Conservation (phyloP, 257 asterid genomes). For the Solanum arcanum region DNA sequence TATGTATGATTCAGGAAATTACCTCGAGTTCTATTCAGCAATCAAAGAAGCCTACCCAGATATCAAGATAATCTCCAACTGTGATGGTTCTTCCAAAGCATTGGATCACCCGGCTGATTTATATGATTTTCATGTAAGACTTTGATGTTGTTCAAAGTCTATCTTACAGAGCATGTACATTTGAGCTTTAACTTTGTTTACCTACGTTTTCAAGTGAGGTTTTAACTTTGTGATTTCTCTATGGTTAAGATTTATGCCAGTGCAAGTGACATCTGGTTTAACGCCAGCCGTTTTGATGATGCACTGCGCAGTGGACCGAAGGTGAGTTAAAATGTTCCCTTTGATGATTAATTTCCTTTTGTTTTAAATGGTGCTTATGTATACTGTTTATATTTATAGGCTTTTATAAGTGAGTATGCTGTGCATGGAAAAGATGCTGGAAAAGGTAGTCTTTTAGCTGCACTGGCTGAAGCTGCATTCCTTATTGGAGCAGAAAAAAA, state of each 20-base stretch:
- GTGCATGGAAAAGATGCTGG: slow-evolving; percentile 68
- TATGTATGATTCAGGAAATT: slow-evolving; percentile 52
- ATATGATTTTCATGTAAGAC: slow-evolving; percentile 78
- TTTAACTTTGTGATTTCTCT: neutral
- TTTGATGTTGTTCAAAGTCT: neutral
- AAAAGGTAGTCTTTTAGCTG: slow-evolving; percentile 75
- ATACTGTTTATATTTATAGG: slow-evolving; percentile 25
- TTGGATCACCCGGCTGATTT: slow-evolving; percentile 88
- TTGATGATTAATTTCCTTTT: neutral
- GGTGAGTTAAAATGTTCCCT: slow-evolving; percentile 31
- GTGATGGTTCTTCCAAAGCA: slow-evolving; percentile 59
- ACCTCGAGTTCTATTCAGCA: slow-evolving; percentile 70
- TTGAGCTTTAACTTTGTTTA: neutral
- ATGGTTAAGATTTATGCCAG: slow-evolving; percentile 55
- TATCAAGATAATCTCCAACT: slow-evolving; percentile 77
- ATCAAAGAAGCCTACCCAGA: slow-evolving; percentile 61
- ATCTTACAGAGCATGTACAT: neutral
- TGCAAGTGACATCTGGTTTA: slow-evolving; percentile 41
- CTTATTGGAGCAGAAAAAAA: slow-evolving; percentile 80
- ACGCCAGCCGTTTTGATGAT: slow-evolving; percentile 35
- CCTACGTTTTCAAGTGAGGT: neutral
- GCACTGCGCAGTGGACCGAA: slow-evolving; percentile 71
- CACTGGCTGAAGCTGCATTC: slow-evolving; percentile 86
- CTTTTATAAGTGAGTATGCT: slow-evolving; percentile 95
- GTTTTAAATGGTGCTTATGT: neutral